Evolutionary conservation across 768 basidiomycete species (phyloP).

Genomic region (Mrakia gelida): DNA sequence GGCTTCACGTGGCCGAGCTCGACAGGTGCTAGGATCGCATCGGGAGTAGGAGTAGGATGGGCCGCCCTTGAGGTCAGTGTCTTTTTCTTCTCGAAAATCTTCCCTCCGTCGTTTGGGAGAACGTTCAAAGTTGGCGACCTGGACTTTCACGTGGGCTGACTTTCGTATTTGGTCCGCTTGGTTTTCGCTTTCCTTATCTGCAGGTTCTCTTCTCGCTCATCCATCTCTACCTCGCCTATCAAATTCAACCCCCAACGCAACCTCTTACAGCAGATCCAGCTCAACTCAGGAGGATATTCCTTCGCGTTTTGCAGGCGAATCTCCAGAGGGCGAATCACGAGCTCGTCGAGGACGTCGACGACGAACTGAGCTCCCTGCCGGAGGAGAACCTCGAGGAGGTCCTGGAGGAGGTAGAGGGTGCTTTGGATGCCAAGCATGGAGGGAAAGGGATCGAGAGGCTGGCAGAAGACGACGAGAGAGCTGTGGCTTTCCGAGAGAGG

Average conservation of each 20-base stretch:
- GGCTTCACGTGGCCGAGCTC: neutral
- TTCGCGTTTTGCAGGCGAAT: neutral
- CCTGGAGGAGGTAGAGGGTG: conserved; percentile 4
- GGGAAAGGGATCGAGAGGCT: conserved; percentile 49
- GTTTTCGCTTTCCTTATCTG: neutral
- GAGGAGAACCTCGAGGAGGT: conserved; percentile 16
- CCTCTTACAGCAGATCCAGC: neutral
- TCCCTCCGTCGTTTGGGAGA: neutral
- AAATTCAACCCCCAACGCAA: conserved; percentile 3
- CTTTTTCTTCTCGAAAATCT: too few species aligned
- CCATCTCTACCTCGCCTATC: neutral
- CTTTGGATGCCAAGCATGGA: neutral
- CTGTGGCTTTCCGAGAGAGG: conserved; percentile 50
- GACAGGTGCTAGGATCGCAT: neutral
- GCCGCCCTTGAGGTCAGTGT: conserved; percentile 11
- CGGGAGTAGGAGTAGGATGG: neutral
- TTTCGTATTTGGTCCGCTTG: neutral
- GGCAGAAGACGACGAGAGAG: conserved; percentile 62
- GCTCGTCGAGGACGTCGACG: neutral
- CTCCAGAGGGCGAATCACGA: neutral
- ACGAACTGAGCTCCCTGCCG: neutral
- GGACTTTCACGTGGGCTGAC: neutral
- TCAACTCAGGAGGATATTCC: neutral
- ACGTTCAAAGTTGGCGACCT: neutral
- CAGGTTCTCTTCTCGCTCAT: conserved; percentile 26